Evolutionary conservation across 805 yeast genomes (phyloP), one percentile per base, ranked within the genome.

Genomic region (Zygoascus flipseniorum): DNA sequence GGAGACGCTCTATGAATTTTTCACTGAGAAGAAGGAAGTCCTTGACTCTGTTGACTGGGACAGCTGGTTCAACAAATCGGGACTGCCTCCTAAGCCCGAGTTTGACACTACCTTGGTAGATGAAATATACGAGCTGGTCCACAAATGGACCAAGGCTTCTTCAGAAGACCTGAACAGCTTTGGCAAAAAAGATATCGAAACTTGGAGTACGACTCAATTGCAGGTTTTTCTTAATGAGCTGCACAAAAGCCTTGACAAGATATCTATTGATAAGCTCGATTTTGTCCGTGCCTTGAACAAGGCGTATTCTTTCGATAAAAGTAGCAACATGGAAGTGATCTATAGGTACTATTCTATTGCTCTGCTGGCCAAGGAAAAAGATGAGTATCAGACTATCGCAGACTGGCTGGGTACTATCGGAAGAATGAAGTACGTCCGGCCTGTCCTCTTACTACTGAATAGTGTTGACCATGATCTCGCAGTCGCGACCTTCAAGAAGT

Each of bases 361-460:
- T 60, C 73, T 87, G 8, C 70, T 75, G 0, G 85, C 84, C 31
- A 71, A 74, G 31, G 70, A 80, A 52, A 67, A 73, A 35, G 71
- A 72, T 50, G 60, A 62, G 42, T 78, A 83, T 65, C 70, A 69
- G 53, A 70, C 69, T 45, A 71, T 89, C 47, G 89, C 95, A 2
- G 79, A 80, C 51, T 89, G 96, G 96, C 76, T 89, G 52, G 95
- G 92, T 11, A 82, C 90, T 2, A 93, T 89, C 20, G 97, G 97
- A 19, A 79, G 97, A 74, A 89, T 89, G 97, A 89, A 89, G 72
- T 89, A 83, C 65, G 96, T 87, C 26, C 79, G 97, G 68, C 96
- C 97, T 31, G 88, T 93, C 3, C 89, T 81, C 70, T 76, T 80
- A 46, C 70, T 83, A 56, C 73, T 89, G 57, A 78, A 80, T 63